Evolutionary conservation across 441 rosid genomes (phyloP), one percentile per base, ranked within the genome.

Genomic region (Lepidium campestre): DNA sequence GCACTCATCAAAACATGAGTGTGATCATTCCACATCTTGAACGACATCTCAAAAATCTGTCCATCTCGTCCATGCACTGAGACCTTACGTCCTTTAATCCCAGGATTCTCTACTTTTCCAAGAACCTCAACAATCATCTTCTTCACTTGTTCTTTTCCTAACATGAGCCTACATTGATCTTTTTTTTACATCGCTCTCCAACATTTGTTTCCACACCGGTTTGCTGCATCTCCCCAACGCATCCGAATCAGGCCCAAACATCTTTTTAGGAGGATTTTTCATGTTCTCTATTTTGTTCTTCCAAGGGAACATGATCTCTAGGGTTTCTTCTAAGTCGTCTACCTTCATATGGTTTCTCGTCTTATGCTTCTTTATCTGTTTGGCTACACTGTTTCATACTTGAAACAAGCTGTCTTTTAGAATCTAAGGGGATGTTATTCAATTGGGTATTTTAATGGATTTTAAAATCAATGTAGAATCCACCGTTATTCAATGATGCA

Each of bases 151-250:
- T 6, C 1, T 25, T 20, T 62, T 35, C 35, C 13, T 19, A 70
- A 70, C 69, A 62, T 36, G 39, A 70, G 68, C 31, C 69, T 62
- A 39, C 31, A 7, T 36, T 35, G 74, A 45, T 25, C n/a, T 1
- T 10, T 9, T n/a, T 6, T 46, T 29, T 25, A 70, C 56, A 49
- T 70, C 63, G 19, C 68, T 70, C 10, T 4, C 7, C 13, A 4
- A 62, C 44, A 62, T 9, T 49, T 70, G 63, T 25, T 62, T 70
- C 47, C 23, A 35, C 7, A 70, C 29, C 11, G 68, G 57, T 54
- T 53, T 4, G 45, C 62, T 53, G 15, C 31, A 19, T 14, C 0
- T 1, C 6, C 36, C 65, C 10, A 7, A 22, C 19, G 9, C 12
- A 19, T 2, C n/a, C 19, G 1, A 27, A 27, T 25, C 29, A 23